Evolutionary conservation across 106 monocot genomes (phyloP).

Genomic region (Platanthera zijinensis): DNA sequence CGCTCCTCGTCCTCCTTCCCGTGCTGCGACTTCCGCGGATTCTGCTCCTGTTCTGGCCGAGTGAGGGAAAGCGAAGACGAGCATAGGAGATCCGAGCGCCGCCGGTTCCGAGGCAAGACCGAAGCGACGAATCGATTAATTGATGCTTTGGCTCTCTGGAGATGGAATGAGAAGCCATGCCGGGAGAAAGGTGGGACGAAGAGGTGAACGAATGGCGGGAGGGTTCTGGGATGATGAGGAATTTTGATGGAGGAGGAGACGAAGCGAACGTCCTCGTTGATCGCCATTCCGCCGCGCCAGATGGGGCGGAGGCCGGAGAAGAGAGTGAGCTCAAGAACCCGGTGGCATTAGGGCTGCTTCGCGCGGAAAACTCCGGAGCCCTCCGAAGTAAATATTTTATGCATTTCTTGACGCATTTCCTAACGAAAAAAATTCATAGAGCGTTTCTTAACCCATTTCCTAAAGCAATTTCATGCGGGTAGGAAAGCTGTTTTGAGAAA

Average conservation of each 20-base stretch:
- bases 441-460: no score
- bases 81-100: constrained; percentile 12
- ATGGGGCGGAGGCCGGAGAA: no score
- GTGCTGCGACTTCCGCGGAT: constrained; percentile 15
- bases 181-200: constrained; percentile 47
- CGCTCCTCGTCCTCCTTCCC: constrained; percentile 65
- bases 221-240: constrained; percentile 11
- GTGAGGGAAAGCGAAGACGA: constrained; percentile 13
- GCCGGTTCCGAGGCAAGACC: background rate
- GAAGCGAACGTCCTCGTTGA: constrained; percentile 31
- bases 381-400: no score
- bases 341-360: no score
- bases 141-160: constrained; percentile 32
- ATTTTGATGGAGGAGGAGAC: constrained; percentile 51
- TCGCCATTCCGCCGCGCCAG: background rate
- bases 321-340: no score
- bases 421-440: no score
- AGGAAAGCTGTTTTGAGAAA: no score
- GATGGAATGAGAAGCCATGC: constrained; percentile 23
- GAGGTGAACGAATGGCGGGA: constrained; percentile 8
- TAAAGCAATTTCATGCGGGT: no score
- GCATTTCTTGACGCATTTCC: no score
- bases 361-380: no score
- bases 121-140: constrained; percentile 14
- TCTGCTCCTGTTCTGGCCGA: constrained; percentile 12